Evolutionary conservation across 1,139 yeast genomes (phyloP).

Genomic region (Scheffersomyces segobiensis): DNA sequence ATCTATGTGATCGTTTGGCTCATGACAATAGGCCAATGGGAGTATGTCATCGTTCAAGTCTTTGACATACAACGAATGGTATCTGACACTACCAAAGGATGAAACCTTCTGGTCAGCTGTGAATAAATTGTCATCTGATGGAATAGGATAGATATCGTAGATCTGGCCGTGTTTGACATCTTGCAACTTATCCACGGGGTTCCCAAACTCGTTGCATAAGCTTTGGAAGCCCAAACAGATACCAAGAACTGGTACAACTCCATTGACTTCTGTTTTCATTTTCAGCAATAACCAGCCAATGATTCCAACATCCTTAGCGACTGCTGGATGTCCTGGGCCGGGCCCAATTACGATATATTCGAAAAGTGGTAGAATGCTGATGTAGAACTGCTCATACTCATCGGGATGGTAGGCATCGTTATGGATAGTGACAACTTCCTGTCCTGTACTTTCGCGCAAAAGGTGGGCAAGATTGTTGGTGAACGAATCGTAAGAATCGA

Average conservation of each 20-base stretch:
- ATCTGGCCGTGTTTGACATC: slow-evolving; percentile 86
- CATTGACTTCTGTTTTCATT: not conserved
- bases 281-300: slow-evolving; percentile 53
- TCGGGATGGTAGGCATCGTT: slow-evolving; percentile 60
- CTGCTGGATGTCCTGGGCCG: slow-evolving; percentile 91
- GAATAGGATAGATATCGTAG: slow-evolving; percentile 46
- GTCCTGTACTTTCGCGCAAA: slow-evolving; percentile 54
- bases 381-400: slow-evolving; percentile 36
- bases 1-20: slow-evolving; percentile 23
- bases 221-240: slow-evolving; percentile 93
- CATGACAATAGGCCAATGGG: slow-evolving; percentile 59
- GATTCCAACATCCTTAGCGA: slow-evolving; percentile 68
- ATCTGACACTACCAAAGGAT: slow-evolving; percentile 70
- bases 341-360: slow-evolving; percentile 90
- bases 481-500: slow-evolving; percentile 95
- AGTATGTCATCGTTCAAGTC: slow-evolving; percentile 31
- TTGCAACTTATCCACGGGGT: slow-evolving; percentile 50
- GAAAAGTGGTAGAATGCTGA: slow-evolving; percentile 47
- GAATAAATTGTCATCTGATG: slow-evolving; percentile 33
- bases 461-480: slow-evolving; percentile 76
- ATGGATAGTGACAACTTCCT: slow-evolving; percentile 66
- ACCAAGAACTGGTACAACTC: slow-evolving; percentile 72
- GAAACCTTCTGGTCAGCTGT: slow-evolving; percentile 19
- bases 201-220: slow-evolving; percentile 68
- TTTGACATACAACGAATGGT: slow-evolving; percentile 77